Conservation (phyloP, 202 grass and related monocot genomes). For the Carex arenaria region DNA sequence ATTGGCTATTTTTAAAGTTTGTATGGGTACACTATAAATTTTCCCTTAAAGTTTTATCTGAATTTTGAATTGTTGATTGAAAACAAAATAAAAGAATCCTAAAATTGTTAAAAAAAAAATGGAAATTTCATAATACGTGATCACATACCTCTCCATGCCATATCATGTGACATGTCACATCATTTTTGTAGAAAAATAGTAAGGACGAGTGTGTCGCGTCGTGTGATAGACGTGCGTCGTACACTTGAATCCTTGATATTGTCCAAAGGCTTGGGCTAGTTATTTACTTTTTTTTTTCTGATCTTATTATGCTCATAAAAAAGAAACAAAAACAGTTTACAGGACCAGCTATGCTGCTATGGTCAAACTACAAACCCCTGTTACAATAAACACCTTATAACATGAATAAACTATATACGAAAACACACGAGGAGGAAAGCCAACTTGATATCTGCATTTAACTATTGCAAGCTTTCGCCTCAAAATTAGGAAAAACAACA, state of each 20-base stretch:
- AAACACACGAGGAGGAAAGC: background rate
- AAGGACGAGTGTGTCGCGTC: too few relatives aligned
- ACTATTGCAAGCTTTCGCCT: constrained; percentile 55
- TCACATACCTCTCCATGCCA: too few relatives aligned
- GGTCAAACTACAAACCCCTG: background rate
- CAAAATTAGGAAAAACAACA: constrained; percentile 72
- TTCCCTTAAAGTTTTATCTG: too few relatives aligned
- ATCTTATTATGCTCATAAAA: background rate
- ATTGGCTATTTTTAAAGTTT: too few relatives aligned
- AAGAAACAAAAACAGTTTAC: background rate
- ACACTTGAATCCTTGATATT: background rate
- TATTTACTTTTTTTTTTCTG: background rate
- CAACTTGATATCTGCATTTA: background rate
- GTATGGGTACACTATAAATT: too few relatives aligned
- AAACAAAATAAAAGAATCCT: too few relatives aligned
- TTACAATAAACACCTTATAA: background rate
- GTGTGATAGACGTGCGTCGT: too few relatives aligned
- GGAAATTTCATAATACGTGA: too few relatives aligned
- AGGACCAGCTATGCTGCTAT: background rate
- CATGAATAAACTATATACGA: constrained; percentile 4
- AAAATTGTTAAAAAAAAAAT: too few relatives aligned
- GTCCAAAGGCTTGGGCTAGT: background rate
- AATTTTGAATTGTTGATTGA: too few relatives aligned
- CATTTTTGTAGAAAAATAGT: too few relatives aligned
- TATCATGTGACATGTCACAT: too few relatives aligned